Base-by-base conservation (phyloP, 1,284 basidiomycete genomes). In the Lentinula novae-zelandiae region DNA sequence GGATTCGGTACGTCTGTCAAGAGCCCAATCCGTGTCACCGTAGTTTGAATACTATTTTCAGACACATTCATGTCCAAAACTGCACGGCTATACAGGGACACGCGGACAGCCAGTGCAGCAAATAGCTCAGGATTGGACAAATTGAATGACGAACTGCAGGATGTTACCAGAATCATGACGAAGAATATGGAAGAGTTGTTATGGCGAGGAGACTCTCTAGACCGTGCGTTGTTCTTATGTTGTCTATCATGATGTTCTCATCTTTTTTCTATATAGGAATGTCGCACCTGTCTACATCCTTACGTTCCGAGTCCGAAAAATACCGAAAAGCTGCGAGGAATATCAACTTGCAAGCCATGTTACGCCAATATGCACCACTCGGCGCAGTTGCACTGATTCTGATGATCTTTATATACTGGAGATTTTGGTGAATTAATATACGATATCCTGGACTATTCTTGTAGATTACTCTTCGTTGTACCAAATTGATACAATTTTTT, bases 111-210 rank as follows among this genome's bases (percentile, higher is more conserved):
- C 12, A 87, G 80, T 69, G 85, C 88, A 34, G 83, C 89, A 51
- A 56, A 44, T 20, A 82, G 79, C 31, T 87, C 86, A 20, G 85
- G 87, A 63, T 73, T 99, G 58, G 95, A 96, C 73, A 89, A 84
- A 73, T 81, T 99, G 53, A 98, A 98, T 71, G 95, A 96, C 70
- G 96, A 99, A 67, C 78, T 99, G 57, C 94, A 96, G 71, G 96
- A 99, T 69, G 96, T 99, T 61, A 98, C 96, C 54, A 82, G 93
- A 67, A 98, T 99, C 76, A 99, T 99, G 97, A 98, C 96, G n/a
- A 99, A 99, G 80, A 99, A 99, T 73, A 99, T 99, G 96, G 97
- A 99, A 75, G 97, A 99, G 75, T 78, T 99, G 60, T 78, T 99
- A 42, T 98, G 96, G 96, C 82, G 96, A 72, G 96, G 96, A 22